Conservation (phyloP, 1,139 yeast genomes). For the Debaryomyces psychrophilus region DNA sequence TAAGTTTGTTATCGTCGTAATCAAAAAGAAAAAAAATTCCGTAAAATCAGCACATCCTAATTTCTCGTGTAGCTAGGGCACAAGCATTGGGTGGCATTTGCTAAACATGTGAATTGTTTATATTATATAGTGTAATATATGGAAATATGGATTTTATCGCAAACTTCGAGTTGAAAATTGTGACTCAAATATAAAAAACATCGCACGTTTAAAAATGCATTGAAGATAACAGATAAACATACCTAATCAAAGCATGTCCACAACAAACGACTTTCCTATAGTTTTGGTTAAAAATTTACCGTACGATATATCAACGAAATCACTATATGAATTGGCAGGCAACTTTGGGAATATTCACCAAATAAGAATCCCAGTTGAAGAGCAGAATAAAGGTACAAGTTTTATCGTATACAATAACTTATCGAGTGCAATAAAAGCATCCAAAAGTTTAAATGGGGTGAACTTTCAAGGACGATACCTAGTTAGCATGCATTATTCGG, state of each 20-base stretch:
- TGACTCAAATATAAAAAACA: not conserved
- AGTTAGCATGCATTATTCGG: constrained; percentile 50
- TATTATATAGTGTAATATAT: not conserved
- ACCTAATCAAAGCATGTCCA: constrained; percentile 4
- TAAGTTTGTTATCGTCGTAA: too few relatives aligned
- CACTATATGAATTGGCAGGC: constrained; percentile 57
- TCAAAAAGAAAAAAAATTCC: too few relatives aligned
- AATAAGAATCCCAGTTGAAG: constrained; percentile 50
- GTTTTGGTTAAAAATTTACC: constrained; percentile 64
- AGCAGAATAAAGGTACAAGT: constrained; percentile 51
- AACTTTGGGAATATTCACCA: constrained; percentile 61
- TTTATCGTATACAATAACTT: constrained; percentile 57
- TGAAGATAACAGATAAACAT: not conserved
- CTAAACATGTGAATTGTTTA: not conserved
- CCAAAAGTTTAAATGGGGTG: constrained; percentile 59
- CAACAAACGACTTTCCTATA: constrained; percentile 42
- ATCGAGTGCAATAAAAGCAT: constrained; percentile 52
- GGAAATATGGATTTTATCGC: not conserved
- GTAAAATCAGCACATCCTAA: too few relatives aligned
- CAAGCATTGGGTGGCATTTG: not conserved
- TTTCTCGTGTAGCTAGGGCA: not conserved
- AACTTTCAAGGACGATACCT: constrained; percentile 63
- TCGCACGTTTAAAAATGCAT: constrained; percentile 1
- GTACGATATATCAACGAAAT: constrained; percentile 48
- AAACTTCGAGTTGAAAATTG: not conserved